Percentiles rank a stretch among this genome's conserved stretches.
These are phyloP conservation scores for Rehmannia glutinosa DNA, from an alignment of 257 asterid species.

Conservation along the genomic window DNA sequence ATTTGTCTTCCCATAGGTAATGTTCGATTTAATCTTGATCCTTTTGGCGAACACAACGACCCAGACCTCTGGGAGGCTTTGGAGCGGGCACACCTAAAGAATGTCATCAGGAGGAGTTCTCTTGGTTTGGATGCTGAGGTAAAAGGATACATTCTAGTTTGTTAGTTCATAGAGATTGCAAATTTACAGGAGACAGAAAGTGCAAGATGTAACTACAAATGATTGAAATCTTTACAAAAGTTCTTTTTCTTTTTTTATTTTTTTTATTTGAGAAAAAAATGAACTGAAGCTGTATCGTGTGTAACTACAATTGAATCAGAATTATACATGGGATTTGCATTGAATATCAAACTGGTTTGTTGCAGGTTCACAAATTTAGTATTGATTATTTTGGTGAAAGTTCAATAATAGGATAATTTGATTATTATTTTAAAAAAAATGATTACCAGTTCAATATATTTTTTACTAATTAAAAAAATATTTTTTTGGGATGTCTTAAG, in stretches of 20 bases:
- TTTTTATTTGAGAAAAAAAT: neutral
- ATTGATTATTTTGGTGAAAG: too few relatives aligned
- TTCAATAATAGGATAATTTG: neutral
- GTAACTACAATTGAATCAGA: neutral
- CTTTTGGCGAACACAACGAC: constrained; percentile 77
- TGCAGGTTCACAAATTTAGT: too few relatives aligned
- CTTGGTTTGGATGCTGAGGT: constrained; percentile 90
- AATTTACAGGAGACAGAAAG: neutral
- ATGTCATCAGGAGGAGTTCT: constrained; percentile 60
- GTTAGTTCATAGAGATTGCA: neutral
- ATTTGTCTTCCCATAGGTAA: constrained; percentile 38
- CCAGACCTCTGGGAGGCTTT: constrained; percentile 87
- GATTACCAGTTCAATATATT: too few relatives aligned
- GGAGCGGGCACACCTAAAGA: constrained; percentile 81
- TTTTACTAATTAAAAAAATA: neutral
- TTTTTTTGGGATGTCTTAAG: constrained; percentile 30
- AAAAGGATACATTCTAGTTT: constrained; percentile 3
- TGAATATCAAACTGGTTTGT: too few relatives aligned
- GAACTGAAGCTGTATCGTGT: too few relatives aligned
- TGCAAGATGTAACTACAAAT: neutral
- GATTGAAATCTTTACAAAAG: neutral
- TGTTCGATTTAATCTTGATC: constrained; percentile 86
- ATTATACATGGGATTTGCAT: neutral
- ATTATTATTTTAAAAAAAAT: too few relatives aligned
- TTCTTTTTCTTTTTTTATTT: neutral